Base-by-base conservation (phyloP, 805 yeast species). In the Kodamaea hsintzibuensis region DNA sequence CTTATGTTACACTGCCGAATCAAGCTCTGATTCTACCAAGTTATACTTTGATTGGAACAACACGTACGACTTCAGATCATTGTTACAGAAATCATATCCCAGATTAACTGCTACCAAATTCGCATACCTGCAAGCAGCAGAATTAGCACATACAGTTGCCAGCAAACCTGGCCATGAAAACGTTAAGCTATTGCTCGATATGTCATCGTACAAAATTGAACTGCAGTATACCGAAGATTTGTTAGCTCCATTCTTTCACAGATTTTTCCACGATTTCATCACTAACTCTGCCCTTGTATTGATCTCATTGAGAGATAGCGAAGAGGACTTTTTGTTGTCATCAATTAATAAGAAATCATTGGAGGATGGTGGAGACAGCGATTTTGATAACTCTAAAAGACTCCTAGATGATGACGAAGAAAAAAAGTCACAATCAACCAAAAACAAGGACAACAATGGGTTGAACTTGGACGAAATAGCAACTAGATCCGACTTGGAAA, bases 401-500 rank as follows among this genome's bases (percentile, higher is more conserved):
- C 18, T 39, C 18, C 50, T 38, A 7, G 55, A 52, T 17, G 59
- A 59, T 30, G 54, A 47, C 12, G 59, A 52, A 43, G 49, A 49
- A 38, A 49, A 49, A 51, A 40, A 16, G 33, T 10, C 51, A 18
- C 42, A 53, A 38, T 47, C 51, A 19, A 42, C 52, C n/a, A 42
- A 45, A 35, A 53, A 55, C 18, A 57, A 60, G 50, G 52, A 51
- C 7, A 22, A 18, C 47, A 39, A 14, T 18, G 25, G 16, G 47
- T 51, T 84, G 17, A 78, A 82, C 53, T 68, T 86, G 39, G 90
- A 86, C 57, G 84, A 79, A 50, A 77, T 88, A 16, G 79, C 90
- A 1, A 83, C 86, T 22, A 84, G 86, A 60, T 89, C 93, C 0
- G 98, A 95, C 58, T 72, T 95, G 39, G 99, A 95, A 67, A 78